phyloP scores from a whole-genome alignment of 2,329 filamentous ascomycete genomes.

The Gaeumannomyces sp. region DNA sequence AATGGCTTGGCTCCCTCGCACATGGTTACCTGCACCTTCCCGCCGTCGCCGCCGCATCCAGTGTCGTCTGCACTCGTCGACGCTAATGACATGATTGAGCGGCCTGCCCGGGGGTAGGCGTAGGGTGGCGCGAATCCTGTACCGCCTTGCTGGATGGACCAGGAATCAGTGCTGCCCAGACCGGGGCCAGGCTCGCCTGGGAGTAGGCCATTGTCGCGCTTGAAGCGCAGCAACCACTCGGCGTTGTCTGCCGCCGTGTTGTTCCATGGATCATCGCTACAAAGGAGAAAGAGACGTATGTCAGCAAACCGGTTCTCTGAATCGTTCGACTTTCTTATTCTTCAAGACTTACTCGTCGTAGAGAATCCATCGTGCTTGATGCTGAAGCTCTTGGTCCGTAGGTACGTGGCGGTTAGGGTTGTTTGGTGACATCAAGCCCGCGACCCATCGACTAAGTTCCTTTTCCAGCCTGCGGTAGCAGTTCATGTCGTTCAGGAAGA shows the following conservation, averaged over 20 bases:
- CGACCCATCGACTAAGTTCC: conserved; percentile 47
- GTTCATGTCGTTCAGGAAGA: conserved; percentile 54
- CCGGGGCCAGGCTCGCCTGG: conserved; percentile 43
- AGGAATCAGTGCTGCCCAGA: conserved; percentile 34
- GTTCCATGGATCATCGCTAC: conserved; percentile 57
- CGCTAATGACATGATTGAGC: conserved; percentile 13
- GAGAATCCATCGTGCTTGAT: conserved; percentile 56
- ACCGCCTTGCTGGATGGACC: conserved; percentile 44
- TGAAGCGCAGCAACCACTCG: conserved; percentile 59
- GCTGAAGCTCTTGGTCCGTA: conserved; percentile 55
- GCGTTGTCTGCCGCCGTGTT: conserved; percentile 57
- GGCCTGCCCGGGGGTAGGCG: conserved; percentile 28
- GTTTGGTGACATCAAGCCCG: conserved; percentile 48
- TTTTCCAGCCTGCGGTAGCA: conserved; percentile 51
- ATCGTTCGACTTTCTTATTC: neutral
- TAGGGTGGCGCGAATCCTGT: conserved; percentile 52
- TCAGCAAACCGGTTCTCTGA: conserved; percentile 1
- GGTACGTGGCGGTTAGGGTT: conserved; percentile 55
- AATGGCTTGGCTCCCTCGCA: conserved; percentile 33
- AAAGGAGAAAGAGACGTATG: neutral
- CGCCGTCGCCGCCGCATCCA: neutral
- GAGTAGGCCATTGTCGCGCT: conserved; percentile 49
- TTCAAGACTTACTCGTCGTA: conserved; percentile 49
- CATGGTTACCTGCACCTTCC: conserved; percentile 25
- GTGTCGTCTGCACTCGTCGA: conserved; percentile 9